Evolutionary conservation across 2,329 filamentous ascomycete genomes (phyloP).

Genomic region (Penicillium sp.): DNA sequence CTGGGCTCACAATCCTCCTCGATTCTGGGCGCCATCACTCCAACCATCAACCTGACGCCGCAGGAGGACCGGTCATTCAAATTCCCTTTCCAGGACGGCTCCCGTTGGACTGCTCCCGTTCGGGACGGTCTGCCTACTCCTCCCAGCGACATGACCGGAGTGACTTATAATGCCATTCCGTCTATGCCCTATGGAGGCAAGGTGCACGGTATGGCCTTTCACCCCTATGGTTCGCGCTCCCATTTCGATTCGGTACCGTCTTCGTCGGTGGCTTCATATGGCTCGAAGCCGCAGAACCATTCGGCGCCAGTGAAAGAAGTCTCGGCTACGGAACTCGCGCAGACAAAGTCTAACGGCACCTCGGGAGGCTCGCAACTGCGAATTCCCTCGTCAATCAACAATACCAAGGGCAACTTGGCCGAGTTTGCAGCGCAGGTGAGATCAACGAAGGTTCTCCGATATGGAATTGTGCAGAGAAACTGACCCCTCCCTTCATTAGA

Average conservation of each 20-base stretch:
- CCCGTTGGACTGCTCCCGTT: constrained; percentile 35
- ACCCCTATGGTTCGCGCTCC: constrained; percentile 23
- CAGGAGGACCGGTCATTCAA: constrained; percentile 14
- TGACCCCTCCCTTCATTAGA: constrained; percentile 47
- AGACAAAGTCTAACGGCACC: constrained; percentile 30
- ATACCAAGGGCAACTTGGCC: constrained; percentile 68
- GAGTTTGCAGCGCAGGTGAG: constrained; percentile 77
- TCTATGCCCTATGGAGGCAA: constrained; percentile 32
- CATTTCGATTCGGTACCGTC: constrained; percentile 21
- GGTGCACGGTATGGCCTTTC: constrained; percentile 23
- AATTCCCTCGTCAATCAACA: constrained; percentile 71
- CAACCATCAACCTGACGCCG: constrained; percentile 22
- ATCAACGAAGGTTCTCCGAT: not conserved
- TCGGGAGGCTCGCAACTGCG: constrained; percentile 55
- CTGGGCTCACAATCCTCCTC: constrained; percentile 27
- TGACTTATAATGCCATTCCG: constrained; percentile 35
- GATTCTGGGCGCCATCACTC: constrained; percentile 26
- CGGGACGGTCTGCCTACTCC: constrained; percentile 42
- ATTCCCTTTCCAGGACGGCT: constrained; percentile 18
- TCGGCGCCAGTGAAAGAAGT: constrained; percentile 22
- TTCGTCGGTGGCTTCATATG: constrained; percentile 17
- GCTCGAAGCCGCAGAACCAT: constrained; percentile 23
- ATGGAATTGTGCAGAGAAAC: not conserved
- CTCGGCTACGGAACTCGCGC: constrained; percentile 18
- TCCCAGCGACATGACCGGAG: constrained; percentile 41